Base-by-base conservation (phyloP, 495 filamentous ascomycete genomes). In the Neurospora terricola region DNA sequence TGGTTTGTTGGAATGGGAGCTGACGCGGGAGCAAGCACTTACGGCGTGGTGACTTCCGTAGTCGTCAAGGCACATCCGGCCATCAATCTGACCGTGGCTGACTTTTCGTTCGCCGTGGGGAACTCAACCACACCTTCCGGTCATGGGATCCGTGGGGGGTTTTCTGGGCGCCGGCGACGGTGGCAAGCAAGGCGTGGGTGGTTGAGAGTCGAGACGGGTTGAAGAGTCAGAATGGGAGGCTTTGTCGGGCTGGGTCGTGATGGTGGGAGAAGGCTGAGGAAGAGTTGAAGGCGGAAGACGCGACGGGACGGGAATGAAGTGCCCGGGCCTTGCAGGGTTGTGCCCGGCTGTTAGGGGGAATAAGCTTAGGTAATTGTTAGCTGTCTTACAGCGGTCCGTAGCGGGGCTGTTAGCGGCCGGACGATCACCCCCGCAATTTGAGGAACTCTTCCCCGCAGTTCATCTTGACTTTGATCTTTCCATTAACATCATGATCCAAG, bases 141-240 rank as follows among this genome's bases (percentile, higher is more conserved):
- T n/a, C n/a, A n/a, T 83, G 83, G 69, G 89, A 91, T 77, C 89
- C 88, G 4, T 78, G 73, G 68, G 78, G 78, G 1, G 48, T 89
- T 10, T 88, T 89, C 76, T 90, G 87, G 79, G 86, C 86, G 36
- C 81, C 81, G 5, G 86, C 83, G 9, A 85, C 81, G 10, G 83
- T 87, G 0, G 87, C 85, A 0, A 88, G 86, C 74, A 86, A 88
- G 72, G 74, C 78, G 2, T 88, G 85, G 87, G 75, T 72, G 18
- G 80, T 83, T 23, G 5, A 69, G 0, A 37, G 43, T 70, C 83
- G 70, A 23, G 73, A 77, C 38, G 80, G 76, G 30, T 77, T 80
- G 36, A 70, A 77, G 0, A 77, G 76, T 59, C 82, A 82, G 77
- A 82, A 82, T 43, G 81, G 81, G 45, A 59, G 73, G 74, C 45